These are phyloP conservation scores for Phaeosphaeria sp. DNA, from an alignment of 2,329 filamentous ascomycete genomes.

Conservation along the genomic window DNA sequence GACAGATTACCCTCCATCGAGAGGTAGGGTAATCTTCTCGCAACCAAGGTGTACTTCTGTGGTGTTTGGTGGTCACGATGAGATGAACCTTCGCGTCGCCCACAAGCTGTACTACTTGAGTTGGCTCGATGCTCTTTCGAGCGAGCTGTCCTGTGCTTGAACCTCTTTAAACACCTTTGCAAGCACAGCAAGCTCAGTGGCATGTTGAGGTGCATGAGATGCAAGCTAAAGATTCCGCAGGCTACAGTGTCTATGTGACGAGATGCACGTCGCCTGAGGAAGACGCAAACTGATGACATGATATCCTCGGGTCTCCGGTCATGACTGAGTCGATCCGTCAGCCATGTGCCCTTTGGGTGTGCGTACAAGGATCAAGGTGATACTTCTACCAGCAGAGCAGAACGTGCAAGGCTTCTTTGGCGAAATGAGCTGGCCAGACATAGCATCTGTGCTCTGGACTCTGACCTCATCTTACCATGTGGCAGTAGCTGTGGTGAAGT, in stretches of 20 bases:
- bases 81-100: too few relatives aligned
- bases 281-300: not conserved
- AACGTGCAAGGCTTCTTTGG: not conserved
- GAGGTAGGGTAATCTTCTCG: not conserved
- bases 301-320: not conserved
- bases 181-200: not conserved
- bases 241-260: not conserved
- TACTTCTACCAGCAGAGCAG: not conserved
- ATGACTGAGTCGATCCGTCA: not conserved
- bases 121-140: not conserved
- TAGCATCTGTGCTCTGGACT: not conserved
- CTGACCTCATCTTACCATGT: not conserved
- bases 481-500: not conserved
- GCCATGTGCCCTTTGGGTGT: not conserved
- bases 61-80: too few relatives aligned
- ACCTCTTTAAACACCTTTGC: not conserved
- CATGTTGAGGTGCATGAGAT: not conserved
- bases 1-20: not conserved
- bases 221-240: not conserved
- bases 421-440: not conserved
- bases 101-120: too few relatives aligned
- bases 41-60: too few relatives aligned
- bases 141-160: not conserved
- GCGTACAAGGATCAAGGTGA: not conserved
- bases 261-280: not conserved